phyloP scores from a whole-genome alignment of 2,329 filamentous ascomycete species.

The Aurifilum marmelostoma region DNA sequence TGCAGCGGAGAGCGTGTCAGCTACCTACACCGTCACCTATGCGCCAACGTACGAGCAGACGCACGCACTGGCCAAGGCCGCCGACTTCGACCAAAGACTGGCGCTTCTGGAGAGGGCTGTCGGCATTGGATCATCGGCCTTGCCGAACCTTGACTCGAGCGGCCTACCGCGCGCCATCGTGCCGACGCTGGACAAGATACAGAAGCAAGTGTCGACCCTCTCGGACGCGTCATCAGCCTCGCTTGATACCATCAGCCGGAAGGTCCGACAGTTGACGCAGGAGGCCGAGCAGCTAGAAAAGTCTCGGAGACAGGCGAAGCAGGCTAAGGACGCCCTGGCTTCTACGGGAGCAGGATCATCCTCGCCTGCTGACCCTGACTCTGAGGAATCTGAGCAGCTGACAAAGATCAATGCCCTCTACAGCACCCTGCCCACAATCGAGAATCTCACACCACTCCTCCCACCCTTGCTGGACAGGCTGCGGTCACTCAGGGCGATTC shows the following conservation, averaged over 20 bases:
- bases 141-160: constrained; percentile 63
- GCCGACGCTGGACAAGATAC: constrained; percentile 78
- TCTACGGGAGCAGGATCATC: constrained; percentile 40
- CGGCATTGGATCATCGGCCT: constrained; percentile 72
- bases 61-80: constrained; percentile 76
- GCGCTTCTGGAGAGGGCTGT: constrained; percentile 78
- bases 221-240: constrained; percentile 72
- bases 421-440: constrained; percentile 84
- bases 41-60: constrained; percentile 67
- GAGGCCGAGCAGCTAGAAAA: constrained; percentile 76
- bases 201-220: constrained; percentile 78
- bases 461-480: constrained; percentile 85
- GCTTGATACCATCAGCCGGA: constrained; percentile 71
- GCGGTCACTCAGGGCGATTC: constrained; percentile 79
- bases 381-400: constrained; percentile 69
- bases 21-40: constrained; percentile 68
- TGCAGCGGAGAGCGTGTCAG: constrained; percentile 35
- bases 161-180: constrained; percentile 71
- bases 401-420: constrained; percentile 92
- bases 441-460: constrained; percentile 80
- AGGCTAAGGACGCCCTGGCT: constrained; percentile 62
- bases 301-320: constrained; percentile 63
- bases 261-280: constrained; percentile 69
- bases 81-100: constrained; percentile 85
- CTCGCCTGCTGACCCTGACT: constrained; percentile 40